Evolutionary conservation across 208 protist genomes (phyloP), one percentile per base, ranked within the genome.

Genomic region (Leishmania guyanensis): DNA sequence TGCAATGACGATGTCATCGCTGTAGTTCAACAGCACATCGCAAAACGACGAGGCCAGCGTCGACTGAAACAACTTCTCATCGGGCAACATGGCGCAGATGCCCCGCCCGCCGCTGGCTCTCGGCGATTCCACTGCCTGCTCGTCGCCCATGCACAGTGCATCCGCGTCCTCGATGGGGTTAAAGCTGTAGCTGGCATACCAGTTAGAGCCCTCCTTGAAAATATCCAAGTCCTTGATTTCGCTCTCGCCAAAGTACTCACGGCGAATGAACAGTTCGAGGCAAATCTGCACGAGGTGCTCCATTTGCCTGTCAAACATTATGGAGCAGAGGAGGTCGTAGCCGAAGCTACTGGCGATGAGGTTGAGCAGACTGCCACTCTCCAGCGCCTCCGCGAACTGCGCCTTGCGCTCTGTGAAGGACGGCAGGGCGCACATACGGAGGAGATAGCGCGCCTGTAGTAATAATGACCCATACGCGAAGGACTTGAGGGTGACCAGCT

Each of bases 241-340:
- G 79, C 84, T 81, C 64, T 95, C 88, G 50, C 94, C 89, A 80
- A 93, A 94, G 85, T 94, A 91, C 79, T 96, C 91, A 58, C 94
- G 93, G 50, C 89, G 92, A 66, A 98, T 91, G 71, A 92, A 93
- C 14, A 95, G 75, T 80, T 94, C 92, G 56, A 93, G 85, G 75
- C 94, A 92, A 22, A 93, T 56, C 78, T 95, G 93, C 56, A 84
- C 82, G 22, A 97, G 87, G 65, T 95, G 91, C 33, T 89, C 88
- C 75, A 88, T 85, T 74, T 94, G 84, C 51, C 89, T 86, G 81
- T 97, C 93, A 79, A 95, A 97, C 81, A 97, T 92, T 70, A 94
- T 88, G 69, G 91, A 85, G 82, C 92, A 97, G 51, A 94, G 72
- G 43, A 95, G 75, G 78, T 95, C 91, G 79, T 90, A 89, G 66